A percentile compares a stretch with the other conserved stretches of the same genome.
These are phyloP conservation scores for Dichotomocladium elegans DNA, from an alignment of 371 early-diverging fungal genomes.

Conservation along the genomic window DNA sequence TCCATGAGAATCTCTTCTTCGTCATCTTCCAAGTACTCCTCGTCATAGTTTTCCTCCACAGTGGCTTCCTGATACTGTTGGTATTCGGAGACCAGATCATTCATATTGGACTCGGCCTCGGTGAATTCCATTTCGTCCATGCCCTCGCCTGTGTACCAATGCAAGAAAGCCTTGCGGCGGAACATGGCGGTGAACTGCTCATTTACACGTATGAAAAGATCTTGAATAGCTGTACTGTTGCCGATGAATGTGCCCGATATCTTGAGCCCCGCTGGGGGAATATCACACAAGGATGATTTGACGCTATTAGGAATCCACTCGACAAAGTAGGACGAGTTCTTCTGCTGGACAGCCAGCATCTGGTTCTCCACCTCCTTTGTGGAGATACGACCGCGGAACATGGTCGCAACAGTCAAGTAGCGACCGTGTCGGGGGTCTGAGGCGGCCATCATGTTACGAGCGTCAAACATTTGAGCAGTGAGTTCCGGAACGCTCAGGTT, in stretches of 20 bases:
- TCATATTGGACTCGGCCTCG: slow-evolving; percentile 89
- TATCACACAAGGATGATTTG: slow-evolving; percentile 83
- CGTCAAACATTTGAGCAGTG: slow-evolving; percentile 98
- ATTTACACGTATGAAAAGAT: slow-evolving; percentile 96
- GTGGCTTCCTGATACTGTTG: slow-evolving; percentile 88
- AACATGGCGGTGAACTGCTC: slow-evolving; percentile 97
- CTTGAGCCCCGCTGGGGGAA: slow-evolving; percentile 79
- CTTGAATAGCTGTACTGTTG: slow-evolving; percentile 98
- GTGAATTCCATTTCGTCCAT: slow-evolving; percentile 97
- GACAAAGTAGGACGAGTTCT: slow-evolving; percentile 87
- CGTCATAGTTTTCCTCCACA: slow-evolving; percentile 55
- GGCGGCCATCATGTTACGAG: slow-evolving; percentile 99
- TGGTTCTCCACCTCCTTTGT: slow-evolving; percentile 98
- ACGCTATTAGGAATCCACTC: slow-evolving; percentile 98
- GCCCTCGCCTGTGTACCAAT: slow-evolving; percentile 97
- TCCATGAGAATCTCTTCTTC: background rate
- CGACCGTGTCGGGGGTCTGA: slow-evolving; percentile 97
- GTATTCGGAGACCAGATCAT: slow-evolving; percentile 95
- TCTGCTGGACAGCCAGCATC: slow-evolving; percentile 86
- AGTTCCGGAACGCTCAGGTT: slow-evolving; percentile 90
- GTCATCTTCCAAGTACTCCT: background rate
- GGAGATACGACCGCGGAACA: slow-evolving; percentile 98
- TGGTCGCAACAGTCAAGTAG: slow-evolving; percentile 96
- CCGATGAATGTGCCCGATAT: slow-evolving; percentile 96
- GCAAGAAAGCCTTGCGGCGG: slow-evolving; percentile 94